These are phyloP conservation scores for Suillus ampliporus DNA, from an alignment of 768 basidiomycete species.

Conservation along the genomic window DNA sequence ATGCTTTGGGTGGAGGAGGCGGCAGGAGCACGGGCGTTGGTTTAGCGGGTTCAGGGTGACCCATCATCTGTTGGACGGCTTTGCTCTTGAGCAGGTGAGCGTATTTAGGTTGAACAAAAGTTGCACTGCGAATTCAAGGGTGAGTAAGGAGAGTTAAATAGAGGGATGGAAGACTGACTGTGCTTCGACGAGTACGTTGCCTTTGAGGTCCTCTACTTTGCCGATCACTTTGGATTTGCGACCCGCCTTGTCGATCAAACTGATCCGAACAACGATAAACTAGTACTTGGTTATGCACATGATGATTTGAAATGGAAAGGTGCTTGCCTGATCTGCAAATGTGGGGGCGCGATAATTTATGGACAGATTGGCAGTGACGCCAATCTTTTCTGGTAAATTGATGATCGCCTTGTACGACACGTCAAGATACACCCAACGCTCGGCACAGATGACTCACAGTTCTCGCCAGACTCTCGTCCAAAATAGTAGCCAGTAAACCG, in stretches of 20 bases:
- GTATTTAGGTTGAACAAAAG: conserved; percentile 91
- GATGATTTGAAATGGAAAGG: neutral
- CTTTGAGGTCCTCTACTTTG: conserved; percentile 79
- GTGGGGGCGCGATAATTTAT: conserved; percentile 89
- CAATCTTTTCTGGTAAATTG: conserved; percentile 87
- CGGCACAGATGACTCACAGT: conserved; percentile 57
- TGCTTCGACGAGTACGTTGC: conserved; percentile 82
- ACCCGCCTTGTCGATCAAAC: conserved; percentile 69
- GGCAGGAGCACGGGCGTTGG: conserved; percentile 31
- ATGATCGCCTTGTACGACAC: conserved; percentile 66
- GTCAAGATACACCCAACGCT: conserved; percentile 1
- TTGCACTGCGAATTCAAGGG: conserved; percentile 50
- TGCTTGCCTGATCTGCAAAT: conserved; percentile 79
- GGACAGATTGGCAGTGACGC: conserved; percentile 87
- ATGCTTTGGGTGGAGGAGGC: conserved; percentile 33
- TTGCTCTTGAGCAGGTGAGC: conserved; percentile 73
- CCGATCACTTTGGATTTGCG: conserved; percentile 79
- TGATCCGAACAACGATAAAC: conserved; percentile 85
- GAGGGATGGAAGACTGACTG: conserved; percentile 53
- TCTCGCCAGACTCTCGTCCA: conserved; percentile 86
- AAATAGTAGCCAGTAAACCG: conserved; percentile 85
- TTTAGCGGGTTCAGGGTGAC: conserved; percentile 49
- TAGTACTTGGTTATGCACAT: conserved; percentile 36
- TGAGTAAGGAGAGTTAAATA: neutral
- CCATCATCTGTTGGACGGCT: conserved; percentile 67